A percentile compares a stretch with the other conserved stretches of the same genome.
Conservation (phyloP, 129 eudicot species). For the Deinandra increscens region DNA sequence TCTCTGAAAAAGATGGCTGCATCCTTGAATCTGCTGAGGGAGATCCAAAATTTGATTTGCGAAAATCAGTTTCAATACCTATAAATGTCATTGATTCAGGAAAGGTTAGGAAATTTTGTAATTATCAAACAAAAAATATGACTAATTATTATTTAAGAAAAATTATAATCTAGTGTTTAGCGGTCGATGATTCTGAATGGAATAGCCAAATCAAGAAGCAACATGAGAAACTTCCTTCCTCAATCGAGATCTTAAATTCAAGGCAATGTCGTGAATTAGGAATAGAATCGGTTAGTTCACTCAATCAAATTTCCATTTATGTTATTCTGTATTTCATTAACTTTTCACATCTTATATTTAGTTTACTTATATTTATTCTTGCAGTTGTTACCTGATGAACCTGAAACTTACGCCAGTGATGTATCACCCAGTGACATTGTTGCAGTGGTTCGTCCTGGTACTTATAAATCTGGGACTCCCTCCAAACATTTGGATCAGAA, state of each 20-base stretch:
- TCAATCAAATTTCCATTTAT: background rate
- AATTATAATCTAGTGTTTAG: constrained; percentile 42
- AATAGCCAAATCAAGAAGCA: constrained; percentile 36
- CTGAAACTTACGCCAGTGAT: constrained; percentile 42
- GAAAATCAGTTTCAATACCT: constrained; percentile 48
- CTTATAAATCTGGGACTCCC: constrained; percentile 32
- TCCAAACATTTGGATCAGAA: constrained; percentile 50
- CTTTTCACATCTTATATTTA: background rate
- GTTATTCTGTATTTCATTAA: background rate
- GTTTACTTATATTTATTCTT: background rate
- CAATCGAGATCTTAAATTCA: constrained; percentile 45
- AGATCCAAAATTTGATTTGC: constrained; percentile 40
- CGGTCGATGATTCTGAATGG: constrained; percentile 56
- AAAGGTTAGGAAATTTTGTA: constrained; percentile 50
- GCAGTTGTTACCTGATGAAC: constrained; percentile 48
- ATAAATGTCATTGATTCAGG: constrained; percentile 62
- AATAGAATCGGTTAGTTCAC: constrained; percentile 60
- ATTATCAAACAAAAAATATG: background rate
- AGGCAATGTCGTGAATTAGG: constrained; percentile 51
- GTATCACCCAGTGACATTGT: constrained; percentile 47
- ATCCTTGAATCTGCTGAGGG: constrained; percentile 29
- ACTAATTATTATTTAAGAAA: constrained; percentile 2
- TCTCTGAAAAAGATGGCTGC: constrained; percentile 49
- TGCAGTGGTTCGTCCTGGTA: constrained; percentile 77
- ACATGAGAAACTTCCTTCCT: constrained; percentile 50